Base-by-base conservation (phyloP, 805 yeast species). In the Ogataea angusta region DNA sequence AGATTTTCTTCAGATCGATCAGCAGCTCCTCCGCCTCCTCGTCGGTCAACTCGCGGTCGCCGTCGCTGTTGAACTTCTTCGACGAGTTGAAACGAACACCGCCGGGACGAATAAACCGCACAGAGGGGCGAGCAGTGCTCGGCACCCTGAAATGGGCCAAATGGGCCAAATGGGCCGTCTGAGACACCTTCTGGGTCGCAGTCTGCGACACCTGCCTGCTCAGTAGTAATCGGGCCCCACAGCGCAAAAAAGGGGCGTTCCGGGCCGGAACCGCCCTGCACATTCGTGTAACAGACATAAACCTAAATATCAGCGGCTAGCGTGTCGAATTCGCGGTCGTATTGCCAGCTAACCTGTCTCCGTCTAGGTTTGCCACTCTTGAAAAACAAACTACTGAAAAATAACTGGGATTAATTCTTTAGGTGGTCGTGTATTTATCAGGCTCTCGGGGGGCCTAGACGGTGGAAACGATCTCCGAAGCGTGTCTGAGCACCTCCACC, bases 401-500 rank as follows among this genome's bases (percentile, higher is more conserved):
- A 24, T 12, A 12, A 24, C 27, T 10, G 8, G 13, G n/a, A n/a
- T 12, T 24, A 24, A 5, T 24, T 24, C 14, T 24, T n/a, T 12
- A 12, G 14, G 27, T 6, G 35, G 38, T 29, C 38, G 38, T 31
- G 45, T 12, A 24, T 9, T 5, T 15, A 24, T 10, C n/a, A 41
- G 7, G 18, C 15, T 13, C 13, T 4, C 23, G 28, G 22, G 12
- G 10, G 10, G n/a, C 22, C 34, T 30, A 80, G 49, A 81, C 88
- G 57, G 83, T 78, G 24, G 85, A 70, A 22, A 93, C 97, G 63
- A 93, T 90, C 62, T 85, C 95, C 53, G 87, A 80, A 19, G 98
- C 99, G 64, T 88, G 82, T 57, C 72, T 78, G 65, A 93, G 75
- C 37, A 91, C 91, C 53, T 85, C 93, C 42, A 93, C 95, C 98